Evolutionary conservation across 139 green algal species (phyloP).

Genomic region (Zygnema circumcarinatum): DNA sequence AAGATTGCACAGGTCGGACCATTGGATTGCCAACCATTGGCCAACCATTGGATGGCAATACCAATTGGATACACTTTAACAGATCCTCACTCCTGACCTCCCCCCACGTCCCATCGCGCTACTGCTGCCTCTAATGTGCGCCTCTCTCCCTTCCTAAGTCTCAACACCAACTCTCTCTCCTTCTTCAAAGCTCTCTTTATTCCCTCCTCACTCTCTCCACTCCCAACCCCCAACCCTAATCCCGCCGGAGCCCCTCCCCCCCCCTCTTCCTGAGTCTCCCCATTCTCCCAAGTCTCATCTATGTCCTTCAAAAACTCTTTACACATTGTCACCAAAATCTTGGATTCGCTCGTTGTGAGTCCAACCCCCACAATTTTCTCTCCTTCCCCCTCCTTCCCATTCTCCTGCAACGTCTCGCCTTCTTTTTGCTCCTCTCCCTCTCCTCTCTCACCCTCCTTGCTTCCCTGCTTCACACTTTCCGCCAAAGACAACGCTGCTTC

Average conservation of each 20-base stretch:
- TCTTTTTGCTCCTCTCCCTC: background rate
- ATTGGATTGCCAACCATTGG: no score
- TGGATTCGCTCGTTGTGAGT: background rate
- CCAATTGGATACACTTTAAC: no score
- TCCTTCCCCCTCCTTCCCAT: background rate
- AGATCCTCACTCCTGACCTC: background rate
- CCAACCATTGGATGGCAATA: no score
- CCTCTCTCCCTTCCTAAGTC: background rate
- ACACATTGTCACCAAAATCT: background rate
- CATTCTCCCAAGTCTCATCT: background rate
- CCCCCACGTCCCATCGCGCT: background rate
- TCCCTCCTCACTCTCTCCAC: background rate
- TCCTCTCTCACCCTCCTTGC: background rate
- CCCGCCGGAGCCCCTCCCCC: no score
- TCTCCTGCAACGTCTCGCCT: background rate
- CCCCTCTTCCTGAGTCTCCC: background rate
- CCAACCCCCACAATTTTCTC: background rate
- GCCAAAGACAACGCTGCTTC: background rate
- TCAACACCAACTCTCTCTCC: background rate
- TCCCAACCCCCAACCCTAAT: background rate
- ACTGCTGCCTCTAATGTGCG: background rate
- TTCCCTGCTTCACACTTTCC: background rate
- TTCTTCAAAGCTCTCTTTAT: background rate
- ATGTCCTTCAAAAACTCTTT: background rate
- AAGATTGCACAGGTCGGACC: no score